These are phyloP conservation scores for Neurospora sp. DNA, from an alignment of 495 filamentous ascomycete genomes.

Conservation along the genomic window DNA sequence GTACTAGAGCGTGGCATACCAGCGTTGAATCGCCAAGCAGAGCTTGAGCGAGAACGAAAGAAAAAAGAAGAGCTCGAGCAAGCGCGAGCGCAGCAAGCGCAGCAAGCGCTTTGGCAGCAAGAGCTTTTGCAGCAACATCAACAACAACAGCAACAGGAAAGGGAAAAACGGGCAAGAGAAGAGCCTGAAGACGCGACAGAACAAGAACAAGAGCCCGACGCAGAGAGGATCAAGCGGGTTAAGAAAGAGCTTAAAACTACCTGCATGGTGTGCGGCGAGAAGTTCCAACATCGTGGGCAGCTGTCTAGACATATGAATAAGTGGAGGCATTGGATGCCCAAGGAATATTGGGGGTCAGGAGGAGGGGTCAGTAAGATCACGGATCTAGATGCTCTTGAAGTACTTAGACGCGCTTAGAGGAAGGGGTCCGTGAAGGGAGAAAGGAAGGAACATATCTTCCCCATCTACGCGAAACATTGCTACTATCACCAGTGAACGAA, in stretches of 20 bases:
- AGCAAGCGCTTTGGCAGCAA: not conserved
- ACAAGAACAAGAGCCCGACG: not conserved
- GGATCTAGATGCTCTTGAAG: not conserved
- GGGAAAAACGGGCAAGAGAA: not conserved
- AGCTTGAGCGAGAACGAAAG: not conserved
- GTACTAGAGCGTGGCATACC: not conserved
- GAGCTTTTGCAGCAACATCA: not conserved
- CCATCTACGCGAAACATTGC: not conserved
- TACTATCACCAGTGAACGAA: not conserved
- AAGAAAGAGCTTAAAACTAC: not conserved
- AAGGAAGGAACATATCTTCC: not conserved
- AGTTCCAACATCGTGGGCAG: not conserved
- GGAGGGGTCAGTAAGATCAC: not conserved
- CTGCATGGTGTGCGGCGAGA: not conserved
- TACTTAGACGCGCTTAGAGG: not conserved
- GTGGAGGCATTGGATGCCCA: not conserved
- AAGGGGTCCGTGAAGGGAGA: too few species aligned
- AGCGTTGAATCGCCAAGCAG: not conserved
- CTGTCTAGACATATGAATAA: not conserved
- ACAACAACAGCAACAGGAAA: not conserved
- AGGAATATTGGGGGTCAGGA: not conserved
- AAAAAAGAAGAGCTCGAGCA: not conserved
- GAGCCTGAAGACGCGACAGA: not conserved
- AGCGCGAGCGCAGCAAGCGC: not conserved
- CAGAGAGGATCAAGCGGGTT: not conserved